Conservation (phyloP, 805 yeast species). For the Starmerella stellata region DNA sequence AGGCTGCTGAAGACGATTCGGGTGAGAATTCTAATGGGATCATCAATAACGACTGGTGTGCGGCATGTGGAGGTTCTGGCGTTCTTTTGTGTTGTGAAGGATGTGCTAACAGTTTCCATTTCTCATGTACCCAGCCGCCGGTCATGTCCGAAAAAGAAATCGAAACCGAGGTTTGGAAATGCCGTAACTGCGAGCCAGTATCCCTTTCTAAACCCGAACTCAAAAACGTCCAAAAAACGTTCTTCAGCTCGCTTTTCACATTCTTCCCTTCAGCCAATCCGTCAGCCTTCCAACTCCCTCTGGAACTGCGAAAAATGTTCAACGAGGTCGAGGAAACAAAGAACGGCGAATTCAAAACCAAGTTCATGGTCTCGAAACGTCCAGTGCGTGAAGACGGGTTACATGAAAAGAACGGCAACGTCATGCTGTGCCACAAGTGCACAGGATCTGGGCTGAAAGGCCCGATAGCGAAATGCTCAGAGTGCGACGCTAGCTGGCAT, state of each 20-base stretch:
- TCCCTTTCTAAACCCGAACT: not conserved
- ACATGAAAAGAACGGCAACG: slow-evolving; percentile 49
- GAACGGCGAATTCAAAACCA: slow-evolving; percentile 55
- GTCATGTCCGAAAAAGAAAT: slow-evolving; percentile 33
- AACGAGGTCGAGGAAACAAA: slow-evolving; percentile 51
- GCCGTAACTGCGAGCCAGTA: slow-evolving; percentile 44
- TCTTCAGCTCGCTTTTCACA: slow-evolving; percentile 42
- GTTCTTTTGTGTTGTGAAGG: slow-evolving; percentile 82
- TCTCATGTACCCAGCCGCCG: slow-evolving; percentile 83
- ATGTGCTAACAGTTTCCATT: slow-evolving; percentile 84
- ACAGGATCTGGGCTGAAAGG: slow-evolving; percentile 46
- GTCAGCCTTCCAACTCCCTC: slow-evolving; percentile 50
- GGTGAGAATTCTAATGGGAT: slow-evolving; percentile 4
- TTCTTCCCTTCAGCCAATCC: slow-evolving; percentile 44
- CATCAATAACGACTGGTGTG: slow-evolving; percentile 71
- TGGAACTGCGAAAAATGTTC: slow-evolving; percentile 47
- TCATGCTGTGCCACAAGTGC: slow-evolving; percentile 61
- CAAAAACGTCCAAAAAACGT: slow-evolving; percentile 18
- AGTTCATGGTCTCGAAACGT: slow-evolving; percentile 15
- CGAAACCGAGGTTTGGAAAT: slow-evolving; percentile 75
- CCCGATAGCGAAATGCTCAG: slow-evolving; percentile 86
- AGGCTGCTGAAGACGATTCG: not conserved
- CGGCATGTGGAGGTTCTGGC: slow-evolving; percentile 82
- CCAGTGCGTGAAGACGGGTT: slow-evolving; percentile 20
- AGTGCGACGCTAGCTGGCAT: slow-evolving; percentile 35